Evolutionary conservation across 345 rosid species (phyloP).

Genomic region (Brassica rapa): DNA sequence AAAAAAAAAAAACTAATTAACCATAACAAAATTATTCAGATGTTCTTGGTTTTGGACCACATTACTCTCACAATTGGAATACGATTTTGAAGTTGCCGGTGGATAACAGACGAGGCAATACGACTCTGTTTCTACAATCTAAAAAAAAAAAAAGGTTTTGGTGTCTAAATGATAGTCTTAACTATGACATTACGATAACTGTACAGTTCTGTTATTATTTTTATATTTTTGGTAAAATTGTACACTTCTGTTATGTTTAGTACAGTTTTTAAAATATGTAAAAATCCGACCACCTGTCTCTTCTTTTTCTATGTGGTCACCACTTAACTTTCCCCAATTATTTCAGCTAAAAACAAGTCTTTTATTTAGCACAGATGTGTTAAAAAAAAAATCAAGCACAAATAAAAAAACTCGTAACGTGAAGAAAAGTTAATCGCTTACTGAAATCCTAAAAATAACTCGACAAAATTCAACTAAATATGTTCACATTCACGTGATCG

Average conservation of each 20-base stretch:
- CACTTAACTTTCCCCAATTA: slow-evolving; percentile 19
- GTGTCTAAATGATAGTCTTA: slow-evolving; percentile 14
- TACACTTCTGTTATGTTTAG: slow-evolving; percentile 32
- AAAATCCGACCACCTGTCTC: slow-evolving; percentile 28
- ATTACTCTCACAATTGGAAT: neutral
- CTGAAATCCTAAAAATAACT: neutral
- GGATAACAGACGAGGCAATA: neutral
- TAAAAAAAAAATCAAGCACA: too few species aligned
- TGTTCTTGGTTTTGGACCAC: neutral
- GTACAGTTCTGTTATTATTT: slow-evolving; percentile 24
- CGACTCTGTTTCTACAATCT: neutral
- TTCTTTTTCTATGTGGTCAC: slow-evolving; percentile 33
- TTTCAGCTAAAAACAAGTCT: neutral
- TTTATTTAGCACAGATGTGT: neutral
- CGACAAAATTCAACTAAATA: neutral
- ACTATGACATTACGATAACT: slow-evolving; percentile 34
- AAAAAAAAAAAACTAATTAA: too few species aligned
- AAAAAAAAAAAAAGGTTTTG: neutral
- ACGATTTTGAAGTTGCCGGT: neutral
- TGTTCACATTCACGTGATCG: neutral
- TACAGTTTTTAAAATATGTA: slow-evolving; percentile 24
- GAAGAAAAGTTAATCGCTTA: slow-evolving; percentile 1
- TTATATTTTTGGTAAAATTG: neutral
- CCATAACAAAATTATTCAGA: neutral
- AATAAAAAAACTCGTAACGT: neutral